phyloP scores from a whole-genome alignment of 2,329 filamentous ascomycete genomes.

The Cyanodermella asteris region DNA sequence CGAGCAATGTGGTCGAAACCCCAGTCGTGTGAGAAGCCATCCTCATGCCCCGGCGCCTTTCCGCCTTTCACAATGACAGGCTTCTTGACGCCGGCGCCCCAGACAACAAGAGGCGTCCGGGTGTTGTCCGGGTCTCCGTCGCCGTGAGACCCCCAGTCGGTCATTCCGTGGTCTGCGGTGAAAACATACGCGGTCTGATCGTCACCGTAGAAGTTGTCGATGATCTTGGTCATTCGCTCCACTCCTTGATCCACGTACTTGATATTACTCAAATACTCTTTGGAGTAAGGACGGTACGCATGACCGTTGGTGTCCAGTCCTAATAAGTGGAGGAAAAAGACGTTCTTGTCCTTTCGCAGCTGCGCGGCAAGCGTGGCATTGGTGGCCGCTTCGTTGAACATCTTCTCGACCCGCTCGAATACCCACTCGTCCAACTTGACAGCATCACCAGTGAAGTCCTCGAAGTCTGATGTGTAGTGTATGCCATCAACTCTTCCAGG shows the following conservation, averaged over 20 bases:
- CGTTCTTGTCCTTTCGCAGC: constrained; percentile 61
- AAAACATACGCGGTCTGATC: constrained; percentile 85
- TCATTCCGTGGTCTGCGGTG: constrained; percentile 97
- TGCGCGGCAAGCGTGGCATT: constrained; percentile 54
- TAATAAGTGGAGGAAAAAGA: constrained; percentile 88
- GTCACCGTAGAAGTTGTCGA: constrained; percentile 68
- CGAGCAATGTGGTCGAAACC: constrained; percentile 55
- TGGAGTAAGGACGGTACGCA: constrained; percentile 69
- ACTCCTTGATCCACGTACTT: constrained; percentile 85
- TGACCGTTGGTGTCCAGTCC: constrained; percentile 86
- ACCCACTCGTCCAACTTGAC: constrained; percentile 78
- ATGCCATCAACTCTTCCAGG: constrained; percentile 73
- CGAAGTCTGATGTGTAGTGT: constrained; percentile 60
- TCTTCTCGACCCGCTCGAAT: constrained; percentile 72
- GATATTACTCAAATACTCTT: constrained; percentile 86
- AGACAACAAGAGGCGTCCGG: constrained; percentile 72
- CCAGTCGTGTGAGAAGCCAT: constrained; percentile 75
- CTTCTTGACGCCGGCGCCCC: constrained; percentile 75
- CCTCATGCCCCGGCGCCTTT: constrained; percentile 63
- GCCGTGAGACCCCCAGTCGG: constrained; percentile 96
- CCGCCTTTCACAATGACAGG: constrained; percentile 36
- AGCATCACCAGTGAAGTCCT: constrained; percentile 69
- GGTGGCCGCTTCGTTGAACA: constrained; percentile 60
- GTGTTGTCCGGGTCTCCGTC: constrained; percentile 97
- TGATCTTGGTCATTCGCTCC: constrained; percentile 55